These are phyloP conservation scores for Trichoderma brevicompactum DNA, from an alignment of 2,329 filamentous ascomycete species.

Conservation along the genomic window DNA sequence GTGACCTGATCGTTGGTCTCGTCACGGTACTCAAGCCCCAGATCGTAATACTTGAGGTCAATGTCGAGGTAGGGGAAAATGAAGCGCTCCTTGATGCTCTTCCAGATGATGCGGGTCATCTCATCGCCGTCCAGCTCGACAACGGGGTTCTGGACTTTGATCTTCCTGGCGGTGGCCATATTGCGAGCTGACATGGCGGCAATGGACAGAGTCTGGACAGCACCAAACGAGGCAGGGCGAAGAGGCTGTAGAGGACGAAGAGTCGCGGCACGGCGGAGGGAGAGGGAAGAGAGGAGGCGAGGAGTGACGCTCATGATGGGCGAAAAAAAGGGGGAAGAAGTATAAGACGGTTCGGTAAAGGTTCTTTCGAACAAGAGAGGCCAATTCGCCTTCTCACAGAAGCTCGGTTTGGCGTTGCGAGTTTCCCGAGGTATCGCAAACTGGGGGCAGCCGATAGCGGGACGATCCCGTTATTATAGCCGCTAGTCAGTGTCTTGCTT, in stretches of 20 bases:
- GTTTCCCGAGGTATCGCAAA: too few relatives aligned
- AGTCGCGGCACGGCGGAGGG: constrained; percentile 39
- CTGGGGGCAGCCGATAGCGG: too few relatives aligned
- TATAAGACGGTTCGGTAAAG: not conserved
- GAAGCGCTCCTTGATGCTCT: constrained; percentile 99
- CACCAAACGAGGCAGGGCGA: constrained; percentile 49
- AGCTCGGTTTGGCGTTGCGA: too few relatives aligned
- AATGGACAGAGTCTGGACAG: constrained; percentile 58
- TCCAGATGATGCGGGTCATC: constrained; percentile 99
- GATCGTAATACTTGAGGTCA: constrained; percentile 97
- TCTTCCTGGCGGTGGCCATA: constrained; percentile 73
- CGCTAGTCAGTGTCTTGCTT: too few relatives aligned
- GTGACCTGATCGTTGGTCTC: constrained; percentile 97
- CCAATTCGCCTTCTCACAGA: not conserved
- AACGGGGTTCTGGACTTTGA: constrained; percentile 99
- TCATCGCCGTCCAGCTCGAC: constrained; percentile 94
- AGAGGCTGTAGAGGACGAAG: constrained; percentile 41
- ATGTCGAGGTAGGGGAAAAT: constrained; percentile 95
- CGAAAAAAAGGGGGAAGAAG: not conserved
- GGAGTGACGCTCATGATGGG: constrained; percentile 35
- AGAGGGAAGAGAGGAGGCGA: constrained; percentile 40
- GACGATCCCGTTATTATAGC: too few relatives aligned
- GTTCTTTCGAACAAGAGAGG: too few relatives aligned
- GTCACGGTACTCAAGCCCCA: constrained; percentile 93
- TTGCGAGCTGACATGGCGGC: constrained; percentile 72